Evolutionary conservation across 2,329 filamentous ascomycete species (phyloP).

Genomic region (Colletotrichum sp.): DNA sequence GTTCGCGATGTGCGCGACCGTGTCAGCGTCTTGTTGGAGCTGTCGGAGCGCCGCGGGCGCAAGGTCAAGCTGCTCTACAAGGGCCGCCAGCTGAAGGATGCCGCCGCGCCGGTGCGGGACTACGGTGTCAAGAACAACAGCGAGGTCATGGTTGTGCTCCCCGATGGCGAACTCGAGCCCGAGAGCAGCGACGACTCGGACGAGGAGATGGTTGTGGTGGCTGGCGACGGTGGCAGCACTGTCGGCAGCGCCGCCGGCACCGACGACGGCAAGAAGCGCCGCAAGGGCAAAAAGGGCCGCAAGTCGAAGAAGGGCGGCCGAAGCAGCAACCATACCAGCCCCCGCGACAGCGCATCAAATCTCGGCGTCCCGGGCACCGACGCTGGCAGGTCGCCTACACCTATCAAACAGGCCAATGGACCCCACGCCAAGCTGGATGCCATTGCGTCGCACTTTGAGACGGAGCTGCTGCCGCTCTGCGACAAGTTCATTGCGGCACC

Average conservation of each 20-base stretch:
- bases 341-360: conserved; percentile 48
- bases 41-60: conserved; percentile 56
- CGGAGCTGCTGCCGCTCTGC: conserved; percentile 69
- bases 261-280: conserved; percentile 39
- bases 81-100: conserved; percentile 72
- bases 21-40: conserved; percentile 69
- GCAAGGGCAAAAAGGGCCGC: conserved; percentile 37
- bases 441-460: conserved; percentile 69
- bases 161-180: conserved; percentile 45
- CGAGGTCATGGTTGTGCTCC: conserved; percentile 59
- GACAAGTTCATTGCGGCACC: conserved; percentile 65
- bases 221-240: conserved; percentile 44
- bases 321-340: conserved; percentile 41
- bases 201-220: conserved; percentile 48
- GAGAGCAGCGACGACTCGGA: conserved; percentile 42
- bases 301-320: conserved; percentile 33
- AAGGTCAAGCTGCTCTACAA: conserved; percentile 76
- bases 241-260: conserved; percentile 28
- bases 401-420: conserved; percentile 35
- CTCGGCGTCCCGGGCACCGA: conserved; percentile 34
- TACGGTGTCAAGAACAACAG: conserved; percentile 67
- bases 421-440: conserved; percentile 69
- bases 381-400: conserved; percentile 44
- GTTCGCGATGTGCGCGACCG: conserved; percentile 71
- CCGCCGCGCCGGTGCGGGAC: conserved; percentile 59